phyloP scores from a whole-genome alignment of 768 basidiomycete species.

The Russula emetica region DNA sequence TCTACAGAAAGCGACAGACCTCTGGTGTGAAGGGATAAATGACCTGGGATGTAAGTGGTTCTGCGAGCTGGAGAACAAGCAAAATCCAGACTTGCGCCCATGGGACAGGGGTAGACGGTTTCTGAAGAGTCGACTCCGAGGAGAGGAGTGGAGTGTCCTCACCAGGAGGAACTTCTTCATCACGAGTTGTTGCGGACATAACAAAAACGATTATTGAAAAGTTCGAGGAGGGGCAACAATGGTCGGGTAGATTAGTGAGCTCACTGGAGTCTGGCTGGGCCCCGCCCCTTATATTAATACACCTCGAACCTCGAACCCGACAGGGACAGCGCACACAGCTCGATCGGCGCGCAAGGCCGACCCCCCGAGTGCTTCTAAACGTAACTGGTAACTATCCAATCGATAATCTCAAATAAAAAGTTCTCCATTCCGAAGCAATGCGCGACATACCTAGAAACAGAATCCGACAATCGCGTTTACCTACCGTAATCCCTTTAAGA shows the following conservation, averaged over 20 bases:
- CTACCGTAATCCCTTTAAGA: background rate
- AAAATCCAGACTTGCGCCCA: conserved; percentile 67
- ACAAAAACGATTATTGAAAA: background rate
- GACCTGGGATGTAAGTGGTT: conserved; percentile 71
- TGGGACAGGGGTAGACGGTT: conserved; percentile 53
- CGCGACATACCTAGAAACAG: too few species aligned
- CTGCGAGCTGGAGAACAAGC: conserved; percentile 68
- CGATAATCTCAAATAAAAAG: too few species aligned
- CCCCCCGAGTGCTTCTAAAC: too few species aligned
- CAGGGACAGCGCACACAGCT: background rate
- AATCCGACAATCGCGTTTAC: background rate
- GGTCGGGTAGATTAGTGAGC: background rate
- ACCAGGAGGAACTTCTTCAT: conserved; percentile 4
- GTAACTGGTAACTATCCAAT: too few species aligned
- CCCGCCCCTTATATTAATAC: background rate
- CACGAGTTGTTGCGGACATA: conserved; percentile 3
- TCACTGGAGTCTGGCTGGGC: background rate
- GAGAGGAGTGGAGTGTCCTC: conserved; percentile 28
- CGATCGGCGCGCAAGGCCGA: background rate
- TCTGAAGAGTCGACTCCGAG: conserved; percentile 25
- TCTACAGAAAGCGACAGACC: conserved; percentile 3
- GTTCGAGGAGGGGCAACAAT: background rate
- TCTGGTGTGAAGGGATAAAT: conserved; percentile 48
- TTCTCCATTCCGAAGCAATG: too few species aligned
- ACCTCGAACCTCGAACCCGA: too few species aligned